Evolutionary conservation across 192 early-diverging fungal genomes (phyloP).

Genomic region (Backusella australiensis): DNA sequence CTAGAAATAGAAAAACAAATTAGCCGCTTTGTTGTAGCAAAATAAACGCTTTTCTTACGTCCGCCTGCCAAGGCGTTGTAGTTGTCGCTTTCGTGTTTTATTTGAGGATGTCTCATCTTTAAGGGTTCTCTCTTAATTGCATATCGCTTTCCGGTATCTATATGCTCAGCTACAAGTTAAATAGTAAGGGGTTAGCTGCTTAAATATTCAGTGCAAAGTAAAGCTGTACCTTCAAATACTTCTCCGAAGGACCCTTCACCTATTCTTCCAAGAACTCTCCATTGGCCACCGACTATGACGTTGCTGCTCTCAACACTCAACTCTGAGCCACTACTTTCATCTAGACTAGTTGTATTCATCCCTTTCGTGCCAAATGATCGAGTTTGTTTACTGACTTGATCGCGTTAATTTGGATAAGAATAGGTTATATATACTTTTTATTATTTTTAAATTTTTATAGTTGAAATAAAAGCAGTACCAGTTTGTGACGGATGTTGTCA

Average conservation of each 20-base stretch:
- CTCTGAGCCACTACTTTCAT: slow-evolving; percentile 10
- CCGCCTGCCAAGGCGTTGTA: slow-evolving; percentile 44
- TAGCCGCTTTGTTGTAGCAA: not conserved
- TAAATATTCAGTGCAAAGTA: not conserved
- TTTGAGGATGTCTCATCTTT: slow-evolving; percentile 42
- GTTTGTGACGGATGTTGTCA: not conserved
- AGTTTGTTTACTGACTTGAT: not conserved
- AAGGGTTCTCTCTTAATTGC: slow-evolving; percentile 53
- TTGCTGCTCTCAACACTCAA: slow-evolving; percentile 19
- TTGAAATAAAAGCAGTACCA: not conserved
- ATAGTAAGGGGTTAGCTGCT: not conserved
- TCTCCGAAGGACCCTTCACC: slow-evolving; percentile 64
- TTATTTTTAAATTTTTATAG: not conserved
- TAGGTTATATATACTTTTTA: too few species aligned
- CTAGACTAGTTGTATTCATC: not conserved
- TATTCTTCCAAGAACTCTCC: slow-evolving; percentile 53
- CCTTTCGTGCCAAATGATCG: not conserved
- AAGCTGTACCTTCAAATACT: slow-evolving; percentile 53
- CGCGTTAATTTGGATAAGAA: not conserved
- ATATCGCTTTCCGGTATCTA: slow-evolving; percentile 39
- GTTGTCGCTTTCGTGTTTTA: slow-evolving; percentile 46
- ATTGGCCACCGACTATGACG: slow-evolving; percentile 49
- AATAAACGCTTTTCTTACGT: slow-evolving; percentile 29
- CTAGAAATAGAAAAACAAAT: slow-evolving; percentile 34
- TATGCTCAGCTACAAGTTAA: slow-evolving; percentile 40